Base-by-base conservation (phyloP, 2,329 filamentous ascomycete species). In the Fusarium chlamydosporum region DNA sequence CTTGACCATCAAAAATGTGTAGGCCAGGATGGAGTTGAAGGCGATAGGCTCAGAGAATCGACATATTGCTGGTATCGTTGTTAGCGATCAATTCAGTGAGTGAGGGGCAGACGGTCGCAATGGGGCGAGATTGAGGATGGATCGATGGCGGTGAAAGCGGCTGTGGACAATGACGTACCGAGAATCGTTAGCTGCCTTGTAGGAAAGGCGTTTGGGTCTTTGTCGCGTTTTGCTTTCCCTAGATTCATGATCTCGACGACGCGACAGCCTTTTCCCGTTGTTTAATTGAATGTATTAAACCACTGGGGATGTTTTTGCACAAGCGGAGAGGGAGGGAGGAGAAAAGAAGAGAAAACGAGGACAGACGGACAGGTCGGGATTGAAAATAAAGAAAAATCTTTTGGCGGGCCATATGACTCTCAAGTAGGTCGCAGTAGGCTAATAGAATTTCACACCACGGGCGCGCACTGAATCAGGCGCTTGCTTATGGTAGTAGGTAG, bases 21-120 rank as follows among this genome's bases (percentile, higher is more conserved):
- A 97, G 3, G 94, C 94, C 33, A 91, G 91, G 73, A 97, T 96
- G 16, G 92, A 96, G 78, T 97, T 97, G 76, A 97, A 86, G 1
- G 94, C 94, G 1, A 94, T 97, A 82, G 97, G 94, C 77, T 97
- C 94, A 56, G 91, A 91, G 27, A 97, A 73, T 34, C 71, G 71
- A 56, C 71, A 73, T 73, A 73, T 73, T 65, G 69, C 71, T 73
- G 56, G 51, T 10, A 7, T 35, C 7, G 7, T 34, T 7, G 40
- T 65, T 65, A 65, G 61, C 41, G 31, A 43, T 9, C 8, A 27
- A 27, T 27, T 35, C 37, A 23, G 33, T 43, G 43, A 23, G 33
- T 43, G 43, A 61, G 18, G 56, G 23, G 41, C 38, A 41, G 29
- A 29, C 10, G 5, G 26, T n/a, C 12, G 26, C 41, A 26, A 18